Evolutionary conservation across 2,329 filamentous ascomycete species (phyloP), one percentile per base, ranked within the genome.

Genomic region (Aspergillus pseudoterreus): DNA sequence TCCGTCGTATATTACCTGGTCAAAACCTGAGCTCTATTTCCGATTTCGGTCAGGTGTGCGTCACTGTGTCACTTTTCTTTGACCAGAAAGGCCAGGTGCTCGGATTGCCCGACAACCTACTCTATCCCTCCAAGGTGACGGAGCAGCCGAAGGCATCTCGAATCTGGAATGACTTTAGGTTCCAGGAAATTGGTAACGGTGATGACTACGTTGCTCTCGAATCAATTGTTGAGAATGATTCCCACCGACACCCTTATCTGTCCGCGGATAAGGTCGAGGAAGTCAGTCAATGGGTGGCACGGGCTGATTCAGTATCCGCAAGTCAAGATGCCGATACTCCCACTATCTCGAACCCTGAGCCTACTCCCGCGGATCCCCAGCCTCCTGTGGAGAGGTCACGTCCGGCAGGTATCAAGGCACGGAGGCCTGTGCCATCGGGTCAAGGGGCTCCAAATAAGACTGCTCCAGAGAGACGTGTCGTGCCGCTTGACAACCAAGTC

Each of bases 121-220:
- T 43, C 4, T 39, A 55, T 11, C 63, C 64, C 4, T 56, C 57
- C 21, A 50, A 38, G 4, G 49, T 57, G 8, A 60, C 54, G 11
- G 50, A 48, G 12, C 55, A 59, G 15, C 49, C 60, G 21, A 62
- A 58, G 12, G 49, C 50, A 10, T 67, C 69, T 5, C 62, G 57
- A 9, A 51, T 70, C 14, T 72, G 70, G 70, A 55, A 56, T 21
- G 55, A 63, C 46, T 66, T 63, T 47, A 58, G 56, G 8, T 71
- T 68, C 47, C 51, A 57, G 21, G 61, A 63, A 45, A 54, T 71
- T n/a, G 69, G 70, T 9, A 59, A 64, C 24, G 55, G 56, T 6
- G 57, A 56, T 6, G 61, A 62, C 19, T 59, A 59, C 22, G 43
- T 54, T 21, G 51, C 52, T 2, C 32, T 62, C 36, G 56, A 53